phyloP scores from a whole-genome alignment of 169 alveolate genomes.

The Plasmodium fragile region DNA sequence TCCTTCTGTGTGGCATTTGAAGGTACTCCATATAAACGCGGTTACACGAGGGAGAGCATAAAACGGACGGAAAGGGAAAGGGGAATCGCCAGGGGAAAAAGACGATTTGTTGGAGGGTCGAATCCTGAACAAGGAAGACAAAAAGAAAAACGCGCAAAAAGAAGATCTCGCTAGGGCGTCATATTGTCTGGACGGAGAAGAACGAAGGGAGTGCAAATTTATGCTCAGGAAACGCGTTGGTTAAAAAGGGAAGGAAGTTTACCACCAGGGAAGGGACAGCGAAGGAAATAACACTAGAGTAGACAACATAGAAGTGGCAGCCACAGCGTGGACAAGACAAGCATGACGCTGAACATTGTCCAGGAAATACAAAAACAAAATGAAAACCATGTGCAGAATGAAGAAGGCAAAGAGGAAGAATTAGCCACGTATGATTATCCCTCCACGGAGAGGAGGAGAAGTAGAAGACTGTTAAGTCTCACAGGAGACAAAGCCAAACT shows the following conservation, averaged over 20 bases:
- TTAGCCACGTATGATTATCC: neutral
- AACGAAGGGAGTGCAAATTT: neutral
- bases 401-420: neutral
- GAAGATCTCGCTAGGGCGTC: neutral
- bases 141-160: neutral
- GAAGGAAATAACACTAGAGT: neutral
- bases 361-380: neutral
- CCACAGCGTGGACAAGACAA: neutral
- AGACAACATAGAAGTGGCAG: neutral
- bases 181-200: neutral
- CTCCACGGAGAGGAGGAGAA: constrained; percentile 6
- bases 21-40: neutral
- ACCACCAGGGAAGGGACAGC: neutral
- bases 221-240: neutral
- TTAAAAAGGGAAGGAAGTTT: neutral
- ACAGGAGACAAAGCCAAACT: neutral
- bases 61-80: neutral
- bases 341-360: constrained; percentile 1
- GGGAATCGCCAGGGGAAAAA: neutral
- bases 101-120: neutral
- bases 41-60: neutral
- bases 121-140: neutral
- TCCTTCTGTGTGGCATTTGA: neutral
- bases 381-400: neutral
- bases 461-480: neutral